These are phyloP conservation scores for Hibiscus mutabilis DNA, from an alignment of 345 rosid genomes.

Conservation along the genomic window DNA sequence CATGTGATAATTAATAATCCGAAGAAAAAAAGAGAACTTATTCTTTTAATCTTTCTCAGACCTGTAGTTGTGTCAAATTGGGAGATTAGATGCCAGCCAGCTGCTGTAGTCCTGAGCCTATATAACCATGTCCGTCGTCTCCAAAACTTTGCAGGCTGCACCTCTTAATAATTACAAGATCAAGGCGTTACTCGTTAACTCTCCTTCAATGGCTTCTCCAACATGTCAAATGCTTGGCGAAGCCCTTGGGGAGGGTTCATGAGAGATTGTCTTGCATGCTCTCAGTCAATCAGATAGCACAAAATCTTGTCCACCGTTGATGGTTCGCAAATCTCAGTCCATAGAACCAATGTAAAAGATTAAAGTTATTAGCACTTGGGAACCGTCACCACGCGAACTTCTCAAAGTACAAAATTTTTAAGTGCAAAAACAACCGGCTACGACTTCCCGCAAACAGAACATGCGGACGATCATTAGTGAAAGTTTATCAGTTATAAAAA, in stretches of 20 bases:
- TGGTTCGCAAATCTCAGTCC: no score
- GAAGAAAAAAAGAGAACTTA: conserved; percentile 1
- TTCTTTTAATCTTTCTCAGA: conserved; percentile 1
- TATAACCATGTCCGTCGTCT: background rate
- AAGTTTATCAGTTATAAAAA: no score
- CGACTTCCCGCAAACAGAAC: no score
- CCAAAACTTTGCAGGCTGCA: background rate
- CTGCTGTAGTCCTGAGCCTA: background rate
- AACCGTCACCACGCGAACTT: no score
- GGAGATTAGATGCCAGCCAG: background rate
- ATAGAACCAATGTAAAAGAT: no score
- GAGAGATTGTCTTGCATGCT: background rate
- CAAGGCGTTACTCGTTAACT: conserved; percentile 1
- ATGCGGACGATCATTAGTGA: no score
- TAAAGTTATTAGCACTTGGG: no score
- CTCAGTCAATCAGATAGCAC: no score
- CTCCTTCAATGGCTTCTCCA: conserved; percentile 8
- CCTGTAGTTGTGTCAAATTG: background rate
- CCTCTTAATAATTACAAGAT: background rate
- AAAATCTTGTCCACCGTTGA: no score
- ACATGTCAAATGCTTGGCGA: conserved; percentile 2
- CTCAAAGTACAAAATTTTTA: no score
- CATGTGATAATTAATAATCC: background rate
- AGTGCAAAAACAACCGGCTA: no score
- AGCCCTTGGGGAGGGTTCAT: background rate